Evolutionary conservation across 2,329 filamentous ascomycete species (phyloP), one percentile per base, ranked within the genome.

Genomic region (Chrysoporthe cubensis): DNA sequence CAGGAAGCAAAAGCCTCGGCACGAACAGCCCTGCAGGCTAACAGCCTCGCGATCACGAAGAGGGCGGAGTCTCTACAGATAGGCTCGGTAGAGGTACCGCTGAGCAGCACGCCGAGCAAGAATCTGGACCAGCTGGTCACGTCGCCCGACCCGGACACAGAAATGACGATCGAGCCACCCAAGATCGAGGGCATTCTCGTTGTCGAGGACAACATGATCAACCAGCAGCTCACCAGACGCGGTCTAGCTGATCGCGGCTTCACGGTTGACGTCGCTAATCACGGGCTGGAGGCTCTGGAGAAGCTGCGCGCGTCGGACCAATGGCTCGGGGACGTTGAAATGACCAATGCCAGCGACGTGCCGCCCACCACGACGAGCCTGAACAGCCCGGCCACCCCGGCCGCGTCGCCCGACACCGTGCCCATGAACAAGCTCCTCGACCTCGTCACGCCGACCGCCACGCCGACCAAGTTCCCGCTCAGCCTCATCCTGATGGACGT

Each of bases 401-500:
- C 64, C 6, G 61, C 42, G 11, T 56, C 66, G 9, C 34, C 59
- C 26, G 21, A 52, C 26, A 44, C 26, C 5, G 13, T 21, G 13
- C 4, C 40, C 4, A 21, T 13, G 11, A 34, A 26, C 37, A 62
- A 18, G 4, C 50, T 21, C 18, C 57, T n/a, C 58, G 66, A 70
- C 14, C 42, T 65, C 34, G 18, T 60, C 43, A 68, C 65, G 8
- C 58, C 62, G 4, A 58, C 64, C 2, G 44, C 64, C 6, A 64
- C 66, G 34, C 58, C 61, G 44, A 61, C 56, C 18, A 71, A 68
- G 26, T 79, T 83, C 37, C 78, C 81, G 1, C 78, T 90, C 34
- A 86, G 86, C 62, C 81, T 92, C 4, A 86, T 93, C 21, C 80
- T 93, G 26, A 93, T 93, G 90, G 91, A 93, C 73, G 88, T 91